phyloP scores from a whole-genome alignment of 106 monocot species.

The Phalaenopsis aphrodite region DNA sequence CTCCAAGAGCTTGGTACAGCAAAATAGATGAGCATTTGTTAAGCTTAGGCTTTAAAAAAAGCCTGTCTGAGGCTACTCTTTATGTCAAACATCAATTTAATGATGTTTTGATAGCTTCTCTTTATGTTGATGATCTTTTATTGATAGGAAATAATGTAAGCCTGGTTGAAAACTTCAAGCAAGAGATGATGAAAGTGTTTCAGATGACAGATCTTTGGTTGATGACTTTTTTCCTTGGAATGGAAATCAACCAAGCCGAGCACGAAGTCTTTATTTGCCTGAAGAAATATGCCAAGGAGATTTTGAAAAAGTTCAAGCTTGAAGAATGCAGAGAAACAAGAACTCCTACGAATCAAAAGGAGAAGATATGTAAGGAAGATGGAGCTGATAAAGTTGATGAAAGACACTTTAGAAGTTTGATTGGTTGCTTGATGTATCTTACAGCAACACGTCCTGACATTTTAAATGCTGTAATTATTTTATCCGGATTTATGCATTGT shows the following conservation, averaged over 20 bases:
- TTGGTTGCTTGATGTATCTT: slow-evolving; percentile 15
- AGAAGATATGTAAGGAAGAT: slow-evolving; percentile 3
- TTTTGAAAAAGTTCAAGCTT: slow-evolving; percentile 6
- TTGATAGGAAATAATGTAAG: background rate
- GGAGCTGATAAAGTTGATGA: slow-evolving; percentile 4
- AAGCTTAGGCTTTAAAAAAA: no score
- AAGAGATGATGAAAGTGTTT: slow-evolving; percentile 1
- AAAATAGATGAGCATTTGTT: no score
- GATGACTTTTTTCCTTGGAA: slow-evolving; percentile 1
- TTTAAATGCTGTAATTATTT: background rate
- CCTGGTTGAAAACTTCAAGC: background rate
- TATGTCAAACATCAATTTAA: background rate
- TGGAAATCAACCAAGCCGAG: background rate
- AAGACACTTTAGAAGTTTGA: background rate
- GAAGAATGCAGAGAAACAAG: background rate
- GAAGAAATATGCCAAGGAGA: slow-evolving; percentile 3
- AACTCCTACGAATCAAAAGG: slow-evolving; percentile 1
- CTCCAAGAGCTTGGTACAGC: no score
- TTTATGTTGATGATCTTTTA: slow-evolving; percentile 10
- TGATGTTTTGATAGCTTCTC: background rate
- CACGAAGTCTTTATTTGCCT: slow-evolving; percentile 8
- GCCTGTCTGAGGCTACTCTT: no score
- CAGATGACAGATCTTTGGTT: slow-evolving; percentile 2
- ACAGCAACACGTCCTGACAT: background rate
- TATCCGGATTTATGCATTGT: slow-evolving; percentile 1